Conservation (phyloP, 306 rosid genomes). For the Castanopsis chinensis region DNA sequence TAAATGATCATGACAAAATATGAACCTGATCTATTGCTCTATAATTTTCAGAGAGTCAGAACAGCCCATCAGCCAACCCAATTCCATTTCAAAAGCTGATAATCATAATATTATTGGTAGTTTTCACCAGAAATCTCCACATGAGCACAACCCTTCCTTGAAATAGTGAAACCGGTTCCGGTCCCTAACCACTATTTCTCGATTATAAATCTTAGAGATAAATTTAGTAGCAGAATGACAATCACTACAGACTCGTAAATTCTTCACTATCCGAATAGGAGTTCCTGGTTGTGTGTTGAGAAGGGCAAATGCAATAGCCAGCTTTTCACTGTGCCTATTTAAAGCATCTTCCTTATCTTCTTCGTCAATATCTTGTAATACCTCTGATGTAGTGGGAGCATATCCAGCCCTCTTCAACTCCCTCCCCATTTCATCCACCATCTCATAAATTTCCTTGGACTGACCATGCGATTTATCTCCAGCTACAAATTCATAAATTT, state of each 20-base stretch:
- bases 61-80: neutral
- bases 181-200: constrained; percentile 83
- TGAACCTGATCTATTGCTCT: neutral
- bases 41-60: neutral
- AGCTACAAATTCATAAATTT: constrained; percentile 74
- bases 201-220: constrained; percentile 69
- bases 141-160: constrained; percentile 70
- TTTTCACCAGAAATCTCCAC: constrained; percentile 81
- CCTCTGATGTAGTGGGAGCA: constrained; percentile 75
- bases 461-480: constrained; percentile 81
- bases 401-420: constrained; percentile 80
- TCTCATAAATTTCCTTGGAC: constrained; percentile 65
- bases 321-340: constrained; percentile 80
- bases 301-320: constrained; percentile 90
- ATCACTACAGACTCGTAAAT: constrained; percentile 83
- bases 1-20: neutral
- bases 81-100: neutral
- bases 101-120: neutral
- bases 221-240: constrained; percentile 87
- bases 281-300: constrained; percentile 66
- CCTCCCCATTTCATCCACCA: constrained; percentile 86
- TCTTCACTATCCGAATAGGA: constrained; percentile 81
- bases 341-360: constrained; percentile 85
- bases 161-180: constrained; percentile 87
- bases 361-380: constrained; percentile 79